These are phyloP conservation scores for Alternaria conjuncta DNA, from an alignment of 2,329 filamentous ascomycete genomes.

Conservation along the genomic window DNA sequence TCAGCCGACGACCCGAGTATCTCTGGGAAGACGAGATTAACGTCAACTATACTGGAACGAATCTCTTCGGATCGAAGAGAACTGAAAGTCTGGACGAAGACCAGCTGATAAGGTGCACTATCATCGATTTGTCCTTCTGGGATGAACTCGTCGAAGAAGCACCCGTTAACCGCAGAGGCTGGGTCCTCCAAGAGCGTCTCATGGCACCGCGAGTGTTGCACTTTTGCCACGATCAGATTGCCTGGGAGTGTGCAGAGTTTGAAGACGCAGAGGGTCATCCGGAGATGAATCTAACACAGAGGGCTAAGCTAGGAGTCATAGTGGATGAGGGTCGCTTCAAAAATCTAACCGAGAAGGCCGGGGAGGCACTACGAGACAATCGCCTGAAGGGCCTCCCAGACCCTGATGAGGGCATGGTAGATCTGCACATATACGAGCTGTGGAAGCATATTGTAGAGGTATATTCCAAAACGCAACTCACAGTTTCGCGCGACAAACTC, in stretches of 20 bases:
- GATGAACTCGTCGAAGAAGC: conserved; percentile 16
- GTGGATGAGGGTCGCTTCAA: conserved; percentile 4
- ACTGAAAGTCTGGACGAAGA: too few relatives aligned
- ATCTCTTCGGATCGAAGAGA: neutral
- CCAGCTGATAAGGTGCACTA: neutral
- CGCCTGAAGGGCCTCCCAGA: conserved; percentile 1
- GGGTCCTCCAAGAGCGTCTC: conserved; percentile 33
- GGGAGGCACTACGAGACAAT: neutral
- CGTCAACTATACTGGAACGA: conserved; percentile 2
- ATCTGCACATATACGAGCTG: conserved; percentile 10
- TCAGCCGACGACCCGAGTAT: neutral
- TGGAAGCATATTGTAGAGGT: conserved; percentile 26
- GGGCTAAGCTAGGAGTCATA: neutral
- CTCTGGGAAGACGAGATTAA: conserved; percentile 20
- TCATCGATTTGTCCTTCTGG: conserved; percentile 21
- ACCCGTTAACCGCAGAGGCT: conserved; percentile 27
- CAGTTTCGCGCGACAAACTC: conserved; percentile 17
- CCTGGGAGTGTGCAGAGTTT: conserved; percentile 28
- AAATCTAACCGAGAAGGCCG: neutral
- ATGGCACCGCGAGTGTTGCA: conserved; percentile 28
- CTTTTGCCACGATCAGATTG: conserved; percentile 26
- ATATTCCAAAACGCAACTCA: conserved; percentile 18
- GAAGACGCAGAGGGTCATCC: conserved; percentile 10
- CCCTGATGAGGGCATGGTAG: conserved; percentile 1
- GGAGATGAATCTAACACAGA: too few relatives aligned